Evolutionary conservation across 2,329 filamentous ascomycete species (phyloP), one percentile per base, ranked within the genome.

Genomic region (Arachnopeziza araneosa): DNA sequence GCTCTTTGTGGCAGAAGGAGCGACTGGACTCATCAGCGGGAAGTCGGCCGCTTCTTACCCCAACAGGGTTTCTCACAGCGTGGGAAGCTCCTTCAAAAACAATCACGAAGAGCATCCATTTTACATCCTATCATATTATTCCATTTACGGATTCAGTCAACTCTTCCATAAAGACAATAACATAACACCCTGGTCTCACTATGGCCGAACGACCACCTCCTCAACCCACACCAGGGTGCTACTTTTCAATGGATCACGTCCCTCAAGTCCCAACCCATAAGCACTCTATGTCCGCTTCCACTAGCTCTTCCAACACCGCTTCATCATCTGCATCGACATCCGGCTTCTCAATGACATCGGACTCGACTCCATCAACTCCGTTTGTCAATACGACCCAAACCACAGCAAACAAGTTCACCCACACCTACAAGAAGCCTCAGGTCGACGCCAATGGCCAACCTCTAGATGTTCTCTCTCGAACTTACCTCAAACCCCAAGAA

Each of bases 401-500:
- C 50, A 56, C 50, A 24, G 19, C 12, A 58, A 50, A 36, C 56
- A 51, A 8, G 23, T 19, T 3, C 17, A 44, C 36, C 12, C 10
- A 44, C 17, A 7, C 36, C 2, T 14, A 44, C 17, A 44, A 44
- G 12, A 14, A 44, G 2, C 59, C 55, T 3, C 59, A 61, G 50
- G 19, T 53, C 21, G 53, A 54, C 24, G 52, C 57, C n/a, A 55
- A 53, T 2, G 56, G 59, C 9, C 48, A 55, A 24, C 32, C 26
- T 19, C 30, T 61, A 5, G 30, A 57, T 21, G 55, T 52, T 19
- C 49, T 61, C 0, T 30, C n/a, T 26, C 52, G 59, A 7, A 52
- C 8, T 3, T 61, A 55, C 19, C 14, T 9, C 19, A 57, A 60
- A 55, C 59, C 59, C 24, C 24, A 30, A 10, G 48, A 52, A 48